Percentiles rank a stretch among this genome's conserved stretches.
These are phyloP conservation scores for Cyphellophora europaea DNA, from an alignment of 2,329 filamentous ascomycete species.

Conservation along the genomic window DNA sequence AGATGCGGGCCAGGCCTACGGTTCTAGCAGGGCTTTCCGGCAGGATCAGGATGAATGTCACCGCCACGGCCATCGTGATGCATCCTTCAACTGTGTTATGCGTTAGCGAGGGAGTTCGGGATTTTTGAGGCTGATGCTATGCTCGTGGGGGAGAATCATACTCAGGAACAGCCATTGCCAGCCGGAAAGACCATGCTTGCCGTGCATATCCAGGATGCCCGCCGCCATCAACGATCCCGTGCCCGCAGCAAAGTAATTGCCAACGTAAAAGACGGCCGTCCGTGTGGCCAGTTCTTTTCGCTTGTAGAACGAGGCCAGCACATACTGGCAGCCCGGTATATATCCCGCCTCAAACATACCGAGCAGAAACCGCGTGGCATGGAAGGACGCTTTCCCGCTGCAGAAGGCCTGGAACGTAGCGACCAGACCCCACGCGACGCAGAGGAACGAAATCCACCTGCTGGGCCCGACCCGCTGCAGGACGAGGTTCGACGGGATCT, in stretches of 20 bases:
- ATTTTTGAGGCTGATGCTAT: no score
- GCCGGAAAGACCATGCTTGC: conserved; percentile 22
- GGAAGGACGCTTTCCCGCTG: conserved; percentile 27
- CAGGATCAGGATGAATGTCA: no score
- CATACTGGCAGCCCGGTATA: conserved; percentile 26
- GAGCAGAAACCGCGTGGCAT: conserved; percentile 29
- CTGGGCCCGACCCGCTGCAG: conserved; percentile 44
- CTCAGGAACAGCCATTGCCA: conserved; percentile 29
- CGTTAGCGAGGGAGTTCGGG: no score
- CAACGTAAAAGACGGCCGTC: conserved; percentile 62
- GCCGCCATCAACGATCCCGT: conserved; percentile 2
- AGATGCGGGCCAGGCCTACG: no score
- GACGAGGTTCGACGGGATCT: conserved; percentile 48
- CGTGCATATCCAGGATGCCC: conserved; percentile 23
- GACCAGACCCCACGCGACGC: conserved; percentile 42
- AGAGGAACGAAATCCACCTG: conserved; percentile 43
- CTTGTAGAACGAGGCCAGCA: conserved; percentile 57
- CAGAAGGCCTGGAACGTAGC: conserved; percentile 31
- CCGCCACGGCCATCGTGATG: no score
- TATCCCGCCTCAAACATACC: conserved; percentile 44
- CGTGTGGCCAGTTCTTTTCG: conserved; percentile 58
- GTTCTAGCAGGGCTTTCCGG: no score
- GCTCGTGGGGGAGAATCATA: no score
- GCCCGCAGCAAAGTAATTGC: conserved; percentile 30
- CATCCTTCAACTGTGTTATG: no score